These are phyloP conservation scores for Aureobasidium sp. DNA, from an alignment of 2,329 filamentous ascomycete species.

Conservation along the genomic window DNA sequence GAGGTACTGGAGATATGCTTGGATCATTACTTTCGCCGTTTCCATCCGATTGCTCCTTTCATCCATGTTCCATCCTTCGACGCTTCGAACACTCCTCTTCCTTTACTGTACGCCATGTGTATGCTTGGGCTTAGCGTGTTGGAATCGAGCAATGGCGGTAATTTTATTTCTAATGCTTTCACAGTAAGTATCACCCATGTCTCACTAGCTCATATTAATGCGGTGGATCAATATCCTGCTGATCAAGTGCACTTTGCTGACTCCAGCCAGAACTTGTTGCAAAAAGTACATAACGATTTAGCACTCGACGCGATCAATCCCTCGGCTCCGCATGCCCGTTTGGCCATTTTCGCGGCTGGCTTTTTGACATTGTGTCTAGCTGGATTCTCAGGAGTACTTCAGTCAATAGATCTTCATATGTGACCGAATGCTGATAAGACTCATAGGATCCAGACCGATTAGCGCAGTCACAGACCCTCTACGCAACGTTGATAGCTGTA, in stretches of 20 bases:
- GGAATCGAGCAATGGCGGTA: constrained; percentile 42
- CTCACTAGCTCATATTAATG: constrained; percentile 12
- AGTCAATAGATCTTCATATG: constrained; percentile 7
- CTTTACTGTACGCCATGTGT: constrained; percentile 44
- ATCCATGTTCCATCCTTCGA: constrained; percentile 47
- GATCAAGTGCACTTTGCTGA: not conserved
- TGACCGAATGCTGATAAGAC: not conserved
- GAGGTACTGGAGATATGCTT: constrained; percentile 47
- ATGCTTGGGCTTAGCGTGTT: constrained; percentile 45
- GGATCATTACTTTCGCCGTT: constrained; percentile 46
- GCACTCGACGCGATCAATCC: constrained; percentile 33
- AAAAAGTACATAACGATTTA: constrained; percentile 35
- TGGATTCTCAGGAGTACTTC: constrained; percentile 38
- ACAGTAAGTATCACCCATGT: constrained; percentile 20
- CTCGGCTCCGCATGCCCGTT: constrained; percentile 32
- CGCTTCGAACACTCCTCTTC: constrained; percentile 38
- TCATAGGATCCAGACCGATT: constrained; percentile 31
- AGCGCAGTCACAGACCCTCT: constrained; percentile 42
- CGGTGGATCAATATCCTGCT: not conserved
- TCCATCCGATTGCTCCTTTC: constrained; percentile 45
- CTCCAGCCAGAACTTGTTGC: constrained; percentile 23
- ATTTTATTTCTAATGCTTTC: constrained; percentile 42
- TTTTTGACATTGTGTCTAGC: constrained; percentile 42
- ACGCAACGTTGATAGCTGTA: constrained; percentile 41
- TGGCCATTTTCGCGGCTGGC: constrained; percentile 40